Percentiles rank a stretch among this genome's conserved stretches.
Conservation (phyloP, 2,329 filamentous ascomycete species). For the Fusarium oligoseptatum region DNA sequence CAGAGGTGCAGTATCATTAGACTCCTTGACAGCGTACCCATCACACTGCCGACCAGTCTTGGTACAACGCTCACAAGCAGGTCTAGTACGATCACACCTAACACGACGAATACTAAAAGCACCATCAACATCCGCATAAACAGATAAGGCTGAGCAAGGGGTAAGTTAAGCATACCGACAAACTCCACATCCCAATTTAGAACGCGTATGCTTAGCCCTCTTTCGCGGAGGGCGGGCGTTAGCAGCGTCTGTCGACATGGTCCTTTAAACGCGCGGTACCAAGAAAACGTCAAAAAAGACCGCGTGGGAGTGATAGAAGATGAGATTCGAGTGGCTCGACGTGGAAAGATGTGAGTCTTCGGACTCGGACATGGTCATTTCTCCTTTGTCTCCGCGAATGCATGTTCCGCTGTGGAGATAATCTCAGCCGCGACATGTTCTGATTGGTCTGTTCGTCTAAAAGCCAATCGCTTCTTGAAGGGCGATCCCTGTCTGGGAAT, state of each 20-base stretch:
- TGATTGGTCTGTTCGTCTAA: slow-evolving; percentile 36
- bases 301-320: neutral
- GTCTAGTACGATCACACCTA: slow-evolving; percentile 28
- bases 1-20: neutral
- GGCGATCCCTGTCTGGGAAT: neutral
- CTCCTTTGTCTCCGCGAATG: neutral
- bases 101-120: slow-evolving; percentile 30
- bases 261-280: neutral
- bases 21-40: neutral
- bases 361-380: neutral
- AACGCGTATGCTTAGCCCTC: slow-evolving; percentile 36
- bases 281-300: neutral
- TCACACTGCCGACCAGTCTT: neutral
- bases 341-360: neutral
- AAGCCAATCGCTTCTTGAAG: slow-evolving; percentile 13
- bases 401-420: slow-evolving; percentile 6
- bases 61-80: neutral
- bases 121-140: neutral
- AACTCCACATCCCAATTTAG: slow-evolving; percentile 36
- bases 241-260: neutral
- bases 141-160: neutral
- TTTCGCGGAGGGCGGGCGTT: slow-evolving; percentile 21
- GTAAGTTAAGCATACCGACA: slow-evolving; percentile 28
- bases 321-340: neutral
- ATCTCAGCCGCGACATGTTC: no score